phyloP scores from a whole-genome alignment of 371 early-diverging fungal genomes.

The Rhizopus stolonifer region DNA sequence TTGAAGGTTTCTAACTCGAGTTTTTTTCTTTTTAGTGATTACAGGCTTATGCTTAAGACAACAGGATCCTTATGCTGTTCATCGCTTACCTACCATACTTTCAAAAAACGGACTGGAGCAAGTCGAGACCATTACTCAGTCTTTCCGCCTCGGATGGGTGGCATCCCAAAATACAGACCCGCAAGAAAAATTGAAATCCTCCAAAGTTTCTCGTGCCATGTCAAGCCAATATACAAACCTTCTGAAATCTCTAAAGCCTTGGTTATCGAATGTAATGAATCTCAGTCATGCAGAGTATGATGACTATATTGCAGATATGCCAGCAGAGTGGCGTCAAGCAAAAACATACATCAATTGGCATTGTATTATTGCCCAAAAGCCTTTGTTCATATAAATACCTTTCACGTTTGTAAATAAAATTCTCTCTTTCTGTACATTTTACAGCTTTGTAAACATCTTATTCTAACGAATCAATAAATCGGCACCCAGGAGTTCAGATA shows the following conservation, averaged over 20 bases:
- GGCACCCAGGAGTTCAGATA: no score
- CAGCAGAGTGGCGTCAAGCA: conserved; percentile 38
- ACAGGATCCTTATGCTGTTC: conserved; percentile 49
- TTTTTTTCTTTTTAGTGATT: no score
- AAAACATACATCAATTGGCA: conserved; percentile 49
- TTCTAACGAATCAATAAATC: no score
- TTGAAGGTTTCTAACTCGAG: no score
- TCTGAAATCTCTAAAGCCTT: conserved; percentile 35
- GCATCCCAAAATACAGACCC: not conserved
- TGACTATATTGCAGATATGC: conserved; percentile 28
- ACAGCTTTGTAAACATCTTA: no score
- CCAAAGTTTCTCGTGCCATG: conserved; percentile 31
- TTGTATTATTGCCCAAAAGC: conserved; percentile 45
- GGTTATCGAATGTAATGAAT: conserved; percentile 39
- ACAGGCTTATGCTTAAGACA: conserved; percentile 33
- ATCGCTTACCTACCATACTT: conserved; percentile 43
- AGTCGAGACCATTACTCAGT: conserved; percentile 34
- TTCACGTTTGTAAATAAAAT: no score
- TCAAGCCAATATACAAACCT: conserved; percentile 38
- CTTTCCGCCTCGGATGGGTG: conserved; percentile 44
- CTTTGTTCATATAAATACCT: no score
- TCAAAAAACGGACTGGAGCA: conserved; percentile 35
- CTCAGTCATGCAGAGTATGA: conserved; percentile 31
- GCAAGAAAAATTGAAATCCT: conserved; percentile 7
- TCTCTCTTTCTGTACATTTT: no score